phyloP scores from a whole-genome alignment of 2,329 filamentous ascomycete species.

The Aspergillus ruber region DNA sequence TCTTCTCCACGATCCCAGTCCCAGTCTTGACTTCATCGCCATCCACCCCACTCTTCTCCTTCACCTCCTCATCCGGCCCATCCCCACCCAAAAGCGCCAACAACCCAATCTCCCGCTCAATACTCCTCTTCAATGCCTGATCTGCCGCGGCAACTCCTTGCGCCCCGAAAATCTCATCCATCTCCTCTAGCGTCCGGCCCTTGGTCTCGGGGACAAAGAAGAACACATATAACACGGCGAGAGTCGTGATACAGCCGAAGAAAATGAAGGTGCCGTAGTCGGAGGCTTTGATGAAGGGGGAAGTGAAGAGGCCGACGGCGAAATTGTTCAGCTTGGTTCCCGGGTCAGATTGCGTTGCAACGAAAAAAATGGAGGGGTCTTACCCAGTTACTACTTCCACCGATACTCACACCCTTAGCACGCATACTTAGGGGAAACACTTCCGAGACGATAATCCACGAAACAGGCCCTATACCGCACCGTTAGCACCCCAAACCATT shows the following conservation, averaged over 20 bases:
- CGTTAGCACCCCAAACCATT: too few species aligned
- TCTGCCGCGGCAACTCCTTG: constrained; percentile 24
- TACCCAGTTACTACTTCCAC: constrained; percentile 31
- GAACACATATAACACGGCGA: constrained; percentile 22
- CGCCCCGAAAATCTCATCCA: constrained; percentile 33
- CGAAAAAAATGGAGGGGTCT: background rate
- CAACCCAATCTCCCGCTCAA: constrained; percentile 25
- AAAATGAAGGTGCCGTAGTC: constrained; percentile 66
- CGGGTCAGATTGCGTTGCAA: background rate
- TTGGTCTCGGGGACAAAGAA: constrained; percentile 32
- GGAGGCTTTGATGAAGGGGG: constrained; percentile 58
- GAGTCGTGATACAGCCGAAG: constrained; percentile 48
- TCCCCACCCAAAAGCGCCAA: constrained; percentile 23
- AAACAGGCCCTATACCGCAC: constrained; percentile 44
- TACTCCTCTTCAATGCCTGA: constrained; percentile 17
- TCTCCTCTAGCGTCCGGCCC: constrained; percentile 33
- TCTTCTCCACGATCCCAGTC: too few species aligned
- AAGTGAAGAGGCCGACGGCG: constrained; percentile 63
- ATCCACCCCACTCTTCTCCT: background rate
- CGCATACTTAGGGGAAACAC: constrained; percentile 66
- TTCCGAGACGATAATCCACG: constrained; percentile 69
- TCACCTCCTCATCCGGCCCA: background rate
- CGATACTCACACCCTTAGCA: constrained; percentile 47
- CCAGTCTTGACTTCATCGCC: background rate
- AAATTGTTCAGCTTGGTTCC: constrained; percentile 49